Evolutionary conservation across 2,329 filamentous ascomycete genomes (phyloP).

Genomic region (Diaporthe ilicicola): DNA sequence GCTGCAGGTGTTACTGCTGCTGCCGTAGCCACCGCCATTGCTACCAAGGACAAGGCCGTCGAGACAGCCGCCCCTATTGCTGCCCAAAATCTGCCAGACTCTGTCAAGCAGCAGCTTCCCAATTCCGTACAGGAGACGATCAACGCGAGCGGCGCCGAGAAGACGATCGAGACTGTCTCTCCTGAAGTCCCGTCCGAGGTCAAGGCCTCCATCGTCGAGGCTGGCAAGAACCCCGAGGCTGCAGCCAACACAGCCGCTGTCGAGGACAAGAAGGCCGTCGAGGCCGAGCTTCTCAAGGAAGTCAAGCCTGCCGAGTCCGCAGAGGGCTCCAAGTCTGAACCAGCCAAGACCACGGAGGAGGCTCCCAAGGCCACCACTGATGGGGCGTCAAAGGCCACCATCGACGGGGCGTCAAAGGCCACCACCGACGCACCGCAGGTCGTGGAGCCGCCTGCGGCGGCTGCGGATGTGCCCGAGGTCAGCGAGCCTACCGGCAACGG

Average conservation of each 20-base stretch:
- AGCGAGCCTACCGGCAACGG: conserved; percentile 34
- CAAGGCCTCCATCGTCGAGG: conserved; percentile 64
- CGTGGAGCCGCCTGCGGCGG: conserved; percentile 34
- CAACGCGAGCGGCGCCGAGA: conserved; percentile 52
- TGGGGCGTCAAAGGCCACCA: conserved; percentile 37
- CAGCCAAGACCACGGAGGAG: conserved; percentile 35
- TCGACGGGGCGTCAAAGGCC: conserved; percentile 37
- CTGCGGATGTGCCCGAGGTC: conserved; percentile 35
- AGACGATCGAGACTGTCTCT: conserved; percentile 53
- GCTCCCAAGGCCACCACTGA: conserved; percentile 37
- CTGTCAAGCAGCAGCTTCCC: conserved; percentile 61
- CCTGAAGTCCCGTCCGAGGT: conserved; percentile 64
- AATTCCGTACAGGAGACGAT: conserved; percentile 58
- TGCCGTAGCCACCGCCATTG: conserved; percentile 36
- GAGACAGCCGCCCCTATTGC: conserved; percentile 51
- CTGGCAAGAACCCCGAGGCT: conserved; percentile 74
- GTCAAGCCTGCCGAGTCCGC: conserved; percentile 54
- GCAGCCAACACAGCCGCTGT: conserved; percentile 74
- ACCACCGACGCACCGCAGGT: conserved; percentile 37
- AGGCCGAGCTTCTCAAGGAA: conserved; percentile 76
- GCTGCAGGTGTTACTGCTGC: conserved; percentile 46
- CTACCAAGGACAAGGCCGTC: conserved; percentile 45
- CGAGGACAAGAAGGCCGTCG: conserved; percentile 77
- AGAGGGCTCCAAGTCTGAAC: conserved; percentile 36
- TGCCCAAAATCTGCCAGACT: conserved; percentile 59